phyloP scores from a whole-genome alignment of 2,329 filamentous ascomycete genomes.

The Cladobotryum mycophilum region DNA sequence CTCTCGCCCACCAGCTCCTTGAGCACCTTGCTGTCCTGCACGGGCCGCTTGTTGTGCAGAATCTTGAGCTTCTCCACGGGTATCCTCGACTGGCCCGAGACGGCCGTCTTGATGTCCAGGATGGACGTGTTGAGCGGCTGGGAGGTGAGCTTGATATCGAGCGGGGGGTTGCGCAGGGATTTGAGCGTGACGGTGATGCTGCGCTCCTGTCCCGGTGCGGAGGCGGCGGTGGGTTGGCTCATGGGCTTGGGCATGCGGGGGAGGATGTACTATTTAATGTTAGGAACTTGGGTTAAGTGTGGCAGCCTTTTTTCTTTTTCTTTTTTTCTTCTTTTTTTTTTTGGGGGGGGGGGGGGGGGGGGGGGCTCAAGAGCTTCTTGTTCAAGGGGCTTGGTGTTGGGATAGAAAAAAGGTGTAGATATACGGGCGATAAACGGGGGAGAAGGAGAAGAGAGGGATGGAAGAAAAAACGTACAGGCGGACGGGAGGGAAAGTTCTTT shows the following conservation, averaged over 20 bases:
- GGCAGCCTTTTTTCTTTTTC: not conserved
- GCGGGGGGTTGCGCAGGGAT: slow-evolving; percentile 68
- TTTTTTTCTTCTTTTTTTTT: not conserved
- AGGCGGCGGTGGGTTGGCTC: slow-evolving; percentile 43
- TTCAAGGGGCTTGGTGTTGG: no score
- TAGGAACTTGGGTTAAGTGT: not conserved
- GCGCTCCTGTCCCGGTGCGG: slow-evolving; percentile 47
- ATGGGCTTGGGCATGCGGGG: slow-evolving; percentile 58
- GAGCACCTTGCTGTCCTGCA: slow-evolving; percentile 69
- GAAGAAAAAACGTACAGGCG: slow-evolving; percentile 61
- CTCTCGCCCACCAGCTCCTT: slow-evolving; percentile 59
- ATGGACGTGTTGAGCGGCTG: slow-evolving; percentile 65
- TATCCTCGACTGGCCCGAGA: slow-evolving; percentile 57
- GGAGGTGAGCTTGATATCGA: slow-evolving; percentile 60
- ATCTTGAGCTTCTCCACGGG: slow-evolving; percentile 78
- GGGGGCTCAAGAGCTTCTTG: no score
- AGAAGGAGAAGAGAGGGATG: not conserved
- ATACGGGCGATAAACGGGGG: not conserved
- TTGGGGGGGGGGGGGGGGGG: no score
- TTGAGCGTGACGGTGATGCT: slow-evolving; percentile 58
- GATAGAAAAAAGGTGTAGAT: not conserved
- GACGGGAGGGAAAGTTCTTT: slow-evolving; percentile 66
- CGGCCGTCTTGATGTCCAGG: slow-evolving; percentile 67
- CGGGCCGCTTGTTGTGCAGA: slow-evolving; percentile 80
- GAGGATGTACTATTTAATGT: slow-evolving; percentile 57